Percentiles rank a stretch among this genome's conserved stretches.
phyloP scores from a whole-genome alignment of 2,329 filamentous ascomycete genomes.

The Dichotomopilus funicola region DNA sequence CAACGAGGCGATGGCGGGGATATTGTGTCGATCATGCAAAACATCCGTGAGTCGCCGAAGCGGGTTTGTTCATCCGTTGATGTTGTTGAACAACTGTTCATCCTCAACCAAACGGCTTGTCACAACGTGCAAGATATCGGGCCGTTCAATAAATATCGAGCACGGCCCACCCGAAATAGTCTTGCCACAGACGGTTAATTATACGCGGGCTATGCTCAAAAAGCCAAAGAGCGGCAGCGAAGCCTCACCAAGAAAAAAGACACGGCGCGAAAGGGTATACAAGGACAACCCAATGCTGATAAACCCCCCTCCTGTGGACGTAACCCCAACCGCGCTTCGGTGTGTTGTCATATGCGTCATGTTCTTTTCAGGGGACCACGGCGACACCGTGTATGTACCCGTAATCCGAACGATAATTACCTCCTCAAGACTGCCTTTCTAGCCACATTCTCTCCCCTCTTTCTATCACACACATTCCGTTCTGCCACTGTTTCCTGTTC shows the following conservation, averaged over 20 bases:
- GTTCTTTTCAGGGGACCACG: neutral
- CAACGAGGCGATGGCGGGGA: too few relatives aligned
- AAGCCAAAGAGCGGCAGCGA: slow-evolving; percentile 16
- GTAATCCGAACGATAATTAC: slow-evolving; percentile 10
- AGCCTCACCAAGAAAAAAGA: slow-evolving; percentile 6
- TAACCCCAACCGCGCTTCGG: slow-evolving; percentile 13
- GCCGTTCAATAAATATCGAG: neutral
- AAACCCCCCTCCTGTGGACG: slow-evolving; percentile 5
- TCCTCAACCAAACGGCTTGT: too few relatives aligned
- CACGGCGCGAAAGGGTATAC: slow-evolving; percentile 20
- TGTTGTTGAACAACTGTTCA: too few relatives aligned
- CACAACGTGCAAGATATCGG: too few relatives aligned
- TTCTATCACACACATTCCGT: neutral
- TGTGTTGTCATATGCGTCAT: slow-evolving; percentile 16
- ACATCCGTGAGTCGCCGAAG: too few relatives aligned
- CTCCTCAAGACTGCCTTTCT: slow-evolving; percentile 5
- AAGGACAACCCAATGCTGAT: slow-evolving; percentile 16
- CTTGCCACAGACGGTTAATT: slow-evolving; percentile 1
- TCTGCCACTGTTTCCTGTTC: neutral
- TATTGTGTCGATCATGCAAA: too few relatives aligned
- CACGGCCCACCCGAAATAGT: neutral
- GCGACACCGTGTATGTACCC: neutral
- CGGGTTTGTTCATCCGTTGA: too few relatives aligned
- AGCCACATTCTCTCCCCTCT: slow-evolving; percentile 1
- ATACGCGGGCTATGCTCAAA: slow-evolving; percentile 11